Evolutionary conservation across 176 grass and related monocot species (phyloP), one percentile per base, ranked within the genome.

Genomic region (Aegilops sharonensis): DNA sequence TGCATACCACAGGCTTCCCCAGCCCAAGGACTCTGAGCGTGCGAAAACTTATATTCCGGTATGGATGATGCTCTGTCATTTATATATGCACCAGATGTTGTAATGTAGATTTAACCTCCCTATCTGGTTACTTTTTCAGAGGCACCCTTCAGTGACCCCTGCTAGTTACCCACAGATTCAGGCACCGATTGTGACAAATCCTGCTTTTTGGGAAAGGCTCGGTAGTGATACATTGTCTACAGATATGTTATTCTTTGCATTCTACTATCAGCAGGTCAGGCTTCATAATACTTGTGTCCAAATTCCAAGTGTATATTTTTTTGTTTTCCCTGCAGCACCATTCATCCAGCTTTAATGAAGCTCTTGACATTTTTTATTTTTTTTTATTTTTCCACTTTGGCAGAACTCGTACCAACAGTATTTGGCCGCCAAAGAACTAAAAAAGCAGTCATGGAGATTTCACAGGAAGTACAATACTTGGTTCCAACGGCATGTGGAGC

Each of bases 401-500:
- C 85, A 99, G 97, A 99, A 96, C 83, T 89, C 97, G 18, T 95
- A 91, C 57, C 97, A 99, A 87, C 94, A 99, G 57, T 99, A 94
- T 84, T 77, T 99, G 80, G 90, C 94, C 32, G 97, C 97, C n/a
- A 88, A 84, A 86, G 97, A 99, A 87, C 81, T 99, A 82, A 99
- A 99, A 75, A 99, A 91, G 50, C 94, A 99, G 72, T 99, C 94
- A 4, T 99, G 97, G 97, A 92, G 97, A 86, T 99, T 94, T 83
- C 97, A 99, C 83, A 89, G 89, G 63, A 94, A 94, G 68, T 94
- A 91, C 81, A 99, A 97, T 83, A 99, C 97, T 77, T 99, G 97
- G 97, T 99, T 99, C 83, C 97, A 99, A 57, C 89, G 97, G 50
- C 97, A 99, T 60, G 97, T 96, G 66, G 97, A 99, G 85, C 97